Evolutionary conservation across 768 basidiomycete genomes (phyloP), one percentile per base, ranked within the genome.

Genomic region (Neoboletus brunneissimus): DNA sequence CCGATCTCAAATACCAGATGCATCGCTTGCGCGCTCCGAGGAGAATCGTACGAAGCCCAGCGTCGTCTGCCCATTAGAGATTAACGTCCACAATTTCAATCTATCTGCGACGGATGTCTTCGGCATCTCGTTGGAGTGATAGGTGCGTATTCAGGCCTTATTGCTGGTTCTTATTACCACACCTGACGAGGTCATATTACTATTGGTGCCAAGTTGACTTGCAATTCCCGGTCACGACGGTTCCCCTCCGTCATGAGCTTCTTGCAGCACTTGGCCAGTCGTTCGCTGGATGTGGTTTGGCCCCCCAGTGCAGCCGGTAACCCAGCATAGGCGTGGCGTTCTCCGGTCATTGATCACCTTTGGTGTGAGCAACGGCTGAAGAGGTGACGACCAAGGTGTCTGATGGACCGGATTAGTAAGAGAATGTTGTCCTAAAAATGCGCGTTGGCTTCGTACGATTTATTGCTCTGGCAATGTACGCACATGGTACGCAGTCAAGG

Each of bases 21-120:
- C 20, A 49, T 43, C 34, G 15, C 32, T 57, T 25, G 51, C 44
- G 47, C 40, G 27, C 56, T 63, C 68, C 67, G 67, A 69, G 67
- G 67, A 67, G 64, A 54, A 60, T 41, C 55, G n/a, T 47, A 40
- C 38, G n/a, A 40, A 40, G 38, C 38, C n/a, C 18, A 40, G 38
- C 32, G 43, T 54, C 51, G 52, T 40, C n/a, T 20, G 38, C 38
- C 10, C 18, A 11, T 40, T 44, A 57, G 53, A 55, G 66, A 67
- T 67, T 67, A 68, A 68, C 64, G 51, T 67, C 60, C 37, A 60
- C 54, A 5, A 34, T 53, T 48, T 48, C 57, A 49, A 51, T 58
- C 42, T 44, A 57, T 54, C 51, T 54, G 52, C 45, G 49, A 54
- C 10, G 22, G 38, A 37, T 41, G 38, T 40, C 38, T 40, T 40